Evolutionary conservation across 1,284 basidiomycete species (phyloP), one percentile per base, ranked within the genome.

Genomic region (Vanrija humicola): DNA sequence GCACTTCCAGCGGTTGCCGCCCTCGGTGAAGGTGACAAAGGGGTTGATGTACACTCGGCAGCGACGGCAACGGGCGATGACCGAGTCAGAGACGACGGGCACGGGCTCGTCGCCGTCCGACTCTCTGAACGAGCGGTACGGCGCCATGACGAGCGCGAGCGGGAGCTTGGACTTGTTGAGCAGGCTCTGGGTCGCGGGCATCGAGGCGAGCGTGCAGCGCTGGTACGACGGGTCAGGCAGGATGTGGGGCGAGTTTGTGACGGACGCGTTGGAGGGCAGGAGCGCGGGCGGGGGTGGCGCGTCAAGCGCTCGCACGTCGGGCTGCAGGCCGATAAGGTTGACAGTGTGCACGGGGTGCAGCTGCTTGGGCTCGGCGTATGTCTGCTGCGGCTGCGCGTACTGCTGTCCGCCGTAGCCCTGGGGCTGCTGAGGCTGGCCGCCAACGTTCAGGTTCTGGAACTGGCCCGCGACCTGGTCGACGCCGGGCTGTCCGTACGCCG

Each of bases 11-110:
- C 94, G 85, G 77, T 93, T 94, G 38, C 96, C 96, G 59, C 93
- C 93, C 73, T 99, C 96, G 71, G 97, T 93, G 75, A 98, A 99
- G 66, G 93, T 91, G 42, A 98, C 94, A 72, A 91, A 99, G 5
- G 96, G 95, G 75, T 98, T 98, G 79, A 99, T 98, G 79, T 98
- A 98, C 43, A 92, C 91, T 69, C 96, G 84, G 82, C 96, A 98
- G 40, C 95, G 85, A 61, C 96, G 84, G 79, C 96, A 98, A 45
- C 96, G 89, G 46, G 96, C 95, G 67, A 98, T 98, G 46, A 98
- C 89, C 0, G 90, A 92, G 75, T 98, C 96, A 1, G 88, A 84
- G 3, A 97, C 85, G 38, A 97, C 83, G 12, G 93, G 91, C 14
- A 97, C 91, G 0, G 84, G 81, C 49, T 86, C 84, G 66, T 70